Evolutionary conservation across 2,329 filamentous ascomycete species (phyloP).

Genomic region (Epichloe bromicola): DNA sequence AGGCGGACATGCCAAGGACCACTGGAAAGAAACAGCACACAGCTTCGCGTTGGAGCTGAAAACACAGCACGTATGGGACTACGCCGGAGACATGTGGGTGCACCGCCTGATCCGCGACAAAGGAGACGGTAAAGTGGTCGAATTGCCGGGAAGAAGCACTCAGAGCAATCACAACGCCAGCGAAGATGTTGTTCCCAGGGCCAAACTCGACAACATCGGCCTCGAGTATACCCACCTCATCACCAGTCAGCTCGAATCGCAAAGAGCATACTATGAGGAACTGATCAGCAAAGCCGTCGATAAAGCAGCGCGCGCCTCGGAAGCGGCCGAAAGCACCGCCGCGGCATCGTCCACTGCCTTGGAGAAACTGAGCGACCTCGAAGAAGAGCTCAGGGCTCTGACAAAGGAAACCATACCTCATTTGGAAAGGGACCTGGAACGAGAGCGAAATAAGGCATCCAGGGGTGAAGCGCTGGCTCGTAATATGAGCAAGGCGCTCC

Average conservation of each 20-base stretch:
- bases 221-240: slow-evolving; percentile 91
- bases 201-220: slow-evolving; percentile 63
- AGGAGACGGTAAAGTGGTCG: slow-evolving; percentile 81
- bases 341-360: slow-evolving; percentile 35
- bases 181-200: slow-evolving; percentile 57
- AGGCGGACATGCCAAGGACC: slow-evolving; percentile 80
- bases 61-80: slow-evolving; percentile 96
- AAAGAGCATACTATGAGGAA: slow-evolving; percentile 88
- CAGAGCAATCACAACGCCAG: slow-evolving; percentile 25
- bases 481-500: slow-evolving; percentile 59
- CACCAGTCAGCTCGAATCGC: slow-evolving; percentile 83
- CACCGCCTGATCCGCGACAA: slow-evolving; percentile 92
- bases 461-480: slow-evolving; percentile 67
- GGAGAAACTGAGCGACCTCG: slow-evolving; percentile 37
- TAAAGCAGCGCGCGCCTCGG: slow-evolving; percentile 66
- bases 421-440: slow-evolving; percentile 60
- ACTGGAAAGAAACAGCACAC: slow-evolving; percentile 82
- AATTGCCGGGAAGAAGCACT: slow-evolving; percentile 53
- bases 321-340: slow-evolving; percentile 50
- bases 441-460: slow-evolving; percentile 53
- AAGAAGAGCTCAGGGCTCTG: slow-evolving; percentile 32
- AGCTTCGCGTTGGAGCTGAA: slow-evolving; percentile 86
- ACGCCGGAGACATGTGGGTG: slow-evolving; percentile 88
- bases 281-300: slow-evolving; percentile 79
- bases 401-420: slow-evolving; percentile 44